Conservation (phyloP, 73 alveolate genomes). For the Tetrahymena malaccensis region DNA sequence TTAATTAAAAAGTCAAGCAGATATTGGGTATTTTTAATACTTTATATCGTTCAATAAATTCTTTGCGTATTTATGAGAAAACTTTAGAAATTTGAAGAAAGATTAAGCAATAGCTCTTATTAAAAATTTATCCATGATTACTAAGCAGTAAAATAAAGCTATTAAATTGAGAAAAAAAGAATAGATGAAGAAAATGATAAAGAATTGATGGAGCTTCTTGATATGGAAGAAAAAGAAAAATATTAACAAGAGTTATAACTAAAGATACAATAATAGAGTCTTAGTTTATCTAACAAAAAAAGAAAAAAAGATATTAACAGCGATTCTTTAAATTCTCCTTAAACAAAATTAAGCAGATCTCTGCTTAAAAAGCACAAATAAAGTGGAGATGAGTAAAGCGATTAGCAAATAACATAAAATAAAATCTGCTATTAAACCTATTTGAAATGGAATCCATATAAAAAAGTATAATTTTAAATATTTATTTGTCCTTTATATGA, state of each 20-base stretch:
- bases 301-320: not conserved
- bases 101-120: not conserved
- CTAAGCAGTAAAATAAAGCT: not conserved
- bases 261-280: not conserved
- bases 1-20: not conserved
- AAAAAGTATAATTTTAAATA: not conserved
- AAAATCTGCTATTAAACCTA: not conserved
- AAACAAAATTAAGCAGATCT: not conserved
- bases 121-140: not conserved
- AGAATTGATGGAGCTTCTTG: not conserved
- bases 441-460: not conserved
- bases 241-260: not conserved
- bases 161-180: not conserved
- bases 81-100: not conserved
- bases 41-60: not conserved
- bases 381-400: not conserved
- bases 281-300: not conserved
- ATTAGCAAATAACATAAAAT: not conserved
- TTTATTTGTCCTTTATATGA: not conserved
- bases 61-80: not conserved
- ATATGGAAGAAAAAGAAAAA: not conserved
- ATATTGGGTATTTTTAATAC: not conserved
- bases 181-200: not conserved
- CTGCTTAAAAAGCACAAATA: not conserved
- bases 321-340: not conserved